A percentile compares a stretch with the other conserved stretches of the same genome.
Conservation (phyloP, 148 eudicot genomes). For the Hydrangea macrophylla region DNA sequence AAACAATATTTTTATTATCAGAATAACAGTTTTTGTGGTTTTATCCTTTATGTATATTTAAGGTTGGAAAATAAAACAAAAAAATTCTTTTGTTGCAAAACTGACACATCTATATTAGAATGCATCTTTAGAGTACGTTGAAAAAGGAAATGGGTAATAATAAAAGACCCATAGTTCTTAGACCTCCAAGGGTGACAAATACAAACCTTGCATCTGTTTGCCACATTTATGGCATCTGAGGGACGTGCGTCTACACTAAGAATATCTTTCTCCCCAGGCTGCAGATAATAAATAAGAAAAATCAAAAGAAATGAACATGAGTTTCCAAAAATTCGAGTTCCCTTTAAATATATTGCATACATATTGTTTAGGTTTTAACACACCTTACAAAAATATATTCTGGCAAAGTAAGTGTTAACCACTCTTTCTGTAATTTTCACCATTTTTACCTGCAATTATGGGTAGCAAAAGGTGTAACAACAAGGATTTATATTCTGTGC, state of each 20-base stretch:
- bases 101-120: too few species aligned
- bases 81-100: too few species aligned
- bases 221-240: constrained; percentile 83
- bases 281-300: constrained; percentile 14
- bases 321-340: not conserved
- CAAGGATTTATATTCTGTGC: not conserved
- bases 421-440: constrained; percentile 67
- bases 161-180: not conserved
- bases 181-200: constrained; percentile 4
- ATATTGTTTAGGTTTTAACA: not conserved
- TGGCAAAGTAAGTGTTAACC: constrained; percentile 54
- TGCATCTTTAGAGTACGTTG: too few species aligned
- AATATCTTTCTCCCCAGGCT: constrained; percentile 51
- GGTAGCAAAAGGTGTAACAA: constrained; percentile 3
- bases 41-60: too few species aligned
- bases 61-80: too few species aligned
- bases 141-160: too few species aligned
- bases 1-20: too few species aligned
- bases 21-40: too few species aligned
- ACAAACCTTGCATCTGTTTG: constrained; percentile 60
- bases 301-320: not conserved
- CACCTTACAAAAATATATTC: constrained; percentile 65
- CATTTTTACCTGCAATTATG: constrained; percentile 55
- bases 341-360: not conserved
- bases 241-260: constrained; percentile 73